Base-by-base conservation (phyloP, 129 eudicot species). In the Centella asiatica region DNA sequence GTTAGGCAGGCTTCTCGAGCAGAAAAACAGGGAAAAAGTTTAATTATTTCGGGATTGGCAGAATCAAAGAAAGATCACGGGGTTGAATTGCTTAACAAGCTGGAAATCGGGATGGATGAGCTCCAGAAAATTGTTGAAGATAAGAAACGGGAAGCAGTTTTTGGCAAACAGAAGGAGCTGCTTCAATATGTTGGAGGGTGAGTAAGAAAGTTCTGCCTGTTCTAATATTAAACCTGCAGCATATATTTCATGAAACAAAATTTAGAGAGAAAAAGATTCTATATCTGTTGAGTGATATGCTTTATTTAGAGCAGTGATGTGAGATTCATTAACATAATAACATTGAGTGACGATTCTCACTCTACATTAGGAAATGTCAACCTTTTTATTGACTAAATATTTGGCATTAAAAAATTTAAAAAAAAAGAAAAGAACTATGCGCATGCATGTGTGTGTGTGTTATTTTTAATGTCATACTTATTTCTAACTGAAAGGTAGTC, bases 171-270 rank as follows among this genome's bases (percentile, higher is more conserved):
- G 53, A 92, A 84, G 80, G 99, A 92, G 68, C 82, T 92, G 60
- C 81, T 92, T 65, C 85, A 82, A 33, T 92, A 92, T 66, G 92
- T 92, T 61, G 95, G 99, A 75, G 83, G 96, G 99, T 92, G 49
- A 87, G 99, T 78, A 40, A 40, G 20, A 52, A 15, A 50, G 19
- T 1, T 24, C 29, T 6, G 25, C 29, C 17, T 19, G 47, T 69
- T 36, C 67, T 53, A 22, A 40, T 47, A 56, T 4, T 31, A 24
- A 6, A 64, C 57, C 26, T 66, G 65, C 34, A 45, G 34, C 62
- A 40, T 54, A 34, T 52, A 32, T 65, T 34, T 23, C 4, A 53
- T 54, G 26, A 12, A 2, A 11, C 4, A 26, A 34, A n/a, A n/a
- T n/a, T n/a, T 65, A 14, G 19, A 27, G 6, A 27, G 26, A 13